A percentile compares a stretch with the other conserved stretches of the same genome.
Conservation (phyloP, 2,329 filamentous ascomycete species). For the Calonectria pseudoreteaudii region DNA sequence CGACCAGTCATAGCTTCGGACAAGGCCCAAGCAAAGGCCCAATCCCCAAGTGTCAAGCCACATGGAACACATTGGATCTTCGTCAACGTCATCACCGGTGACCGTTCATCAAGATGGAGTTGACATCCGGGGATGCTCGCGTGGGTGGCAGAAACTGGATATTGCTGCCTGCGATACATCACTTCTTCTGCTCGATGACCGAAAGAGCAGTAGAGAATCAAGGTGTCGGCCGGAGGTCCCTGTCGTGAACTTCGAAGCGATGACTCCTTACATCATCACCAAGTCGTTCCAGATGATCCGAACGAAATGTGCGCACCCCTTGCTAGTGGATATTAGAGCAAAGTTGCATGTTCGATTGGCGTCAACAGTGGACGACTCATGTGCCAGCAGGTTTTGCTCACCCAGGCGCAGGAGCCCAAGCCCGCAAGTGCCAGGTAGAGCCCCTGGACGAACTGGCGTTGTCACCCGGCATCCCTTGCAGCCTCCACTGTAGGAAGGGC, state of each 20-base stretch:
- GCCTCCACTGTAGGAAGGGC: conserved; percentile 8
- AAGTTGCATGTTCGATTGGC: neutral
- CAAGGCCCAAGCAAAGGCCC: conserved; percentile 22
- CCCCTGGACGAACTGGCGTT: conserved; percentile 1
- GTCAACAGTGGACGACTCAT: conserved; percentile 2
- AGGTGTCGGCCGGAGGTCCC: neutral
- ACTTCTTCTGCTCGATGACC: neutral
- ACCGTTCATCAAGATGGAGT: conserved; percentile 12
- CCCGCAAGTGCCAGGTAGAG: neutral
- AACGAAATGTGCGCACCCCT: neutral
- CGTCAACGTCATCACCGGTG: conserved; percentile 23
- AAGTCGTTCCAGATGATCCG: neutral
- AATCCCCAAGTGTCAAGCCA: conserved; percentile 18
- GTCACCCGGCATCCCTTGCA: conserved; percentile 11
- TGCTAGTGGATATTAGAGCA: neutral
- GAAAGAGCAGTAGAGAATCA: neutral
- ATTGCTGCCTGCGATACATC: no score
- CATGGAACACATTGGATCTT: conserved; percentile 12
- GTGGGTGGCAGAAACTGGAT: neutral
- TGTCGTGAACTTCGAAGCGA: neutral
- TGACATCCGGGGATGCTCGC: neutral
- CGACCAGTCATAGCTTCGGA: neutral
- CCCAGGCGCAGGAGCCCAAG: neutral
- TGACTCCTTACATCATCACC: conserved; percentile 2
- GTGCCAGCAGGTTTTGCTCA: neutral